A percentile compares a stretch with the other conserved stretches of the same genome.
These are phyloP conservation scores for Spatholobus suberectus DNA, from an alignment of 306 rosid species.

Conservation along the genomic window DNA sequence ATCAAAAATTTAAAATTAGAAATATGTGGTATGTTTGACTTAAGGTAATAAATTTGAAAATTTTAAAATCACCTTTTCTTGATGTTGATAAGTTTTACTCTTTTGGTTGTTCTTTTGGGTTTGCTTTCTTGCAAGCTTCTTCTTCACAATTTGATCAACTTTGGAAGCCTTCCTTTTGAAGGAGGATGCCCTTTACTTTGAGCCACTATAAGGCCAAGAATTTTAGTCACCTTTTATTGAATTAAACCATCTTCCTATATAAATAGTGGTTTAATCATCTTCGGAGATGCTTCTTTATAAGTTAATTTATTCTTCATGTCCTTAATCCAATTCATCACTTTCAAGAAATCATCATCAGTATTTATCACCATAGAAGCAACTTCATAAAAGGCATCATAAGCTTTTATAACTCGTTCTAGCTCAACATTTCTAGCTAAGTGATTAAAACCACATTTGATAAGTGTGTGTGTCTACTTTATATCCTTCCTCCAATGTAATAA, in stretches of 20 bases:
- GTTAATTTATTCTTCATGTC: conserved; percentile 7
- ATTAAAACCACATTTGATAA: no score
- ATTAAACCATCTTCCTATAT: no score
- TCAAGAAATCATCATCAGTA: background rate
- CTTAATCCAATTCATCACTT: conserved; percentile 34
- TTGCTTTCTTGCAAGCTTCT: background rate
- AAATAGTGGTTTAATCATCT: background rate
- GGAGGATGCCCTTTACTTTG: background rate
- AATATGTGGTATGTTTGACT: background rate
- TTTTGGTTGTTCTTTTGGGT: background rate
- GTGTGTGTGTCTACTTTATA: no score
- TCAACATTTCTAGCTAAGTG: no score
- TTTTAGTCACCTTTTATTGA: no score
- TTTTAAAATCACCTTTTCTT: background rate
- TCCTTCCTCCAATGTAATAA: no score
- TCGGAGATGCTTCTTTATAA: background rate
- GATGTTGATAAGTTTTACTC: background rate
- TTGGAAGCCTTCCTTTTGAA: background rate
- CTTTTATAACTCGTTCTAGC: no score
- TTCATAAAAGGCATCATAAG: conserved; percentile 20
- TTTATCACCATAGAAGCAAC: background rate
- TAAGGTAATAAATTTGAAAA: background rate
- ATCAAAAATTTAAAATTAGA: background rate
- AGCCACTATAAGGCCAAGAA: background rate
- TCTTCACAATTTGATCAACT: background rate